Evolutionary conservation across 2,329 filamentous ascomycete genomes (phyloP), one percentile per base, ranked within the genome.

Genomic region (Claviceps spartinae): DNA sequence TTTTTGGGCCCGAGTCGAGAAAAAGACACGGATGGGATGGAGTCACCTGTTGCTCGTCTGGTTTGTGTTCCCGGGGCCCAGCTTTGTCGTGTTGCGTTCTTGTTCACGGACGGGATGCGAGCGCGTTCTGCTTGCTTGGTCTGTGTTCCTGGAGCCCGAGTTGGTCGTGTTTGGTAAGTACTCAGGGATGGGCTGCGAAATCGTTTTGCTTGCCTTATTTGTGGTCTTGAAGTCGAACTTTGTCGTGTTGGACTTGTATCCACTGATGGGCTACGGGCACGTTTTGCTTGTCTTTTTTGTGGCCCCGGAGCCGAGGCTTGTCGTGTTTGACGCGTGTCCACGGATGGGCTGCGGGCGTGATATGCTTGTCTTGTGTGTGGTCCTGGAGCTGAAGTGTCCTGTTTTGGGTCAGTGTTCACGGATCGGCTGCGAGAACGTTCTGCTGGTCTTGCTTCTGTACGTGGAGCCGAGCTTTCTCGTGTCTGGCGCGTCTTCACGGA

Each of bases 1-100:
- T 56, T 56, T n/a, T 50, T 49, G 43, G 51, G 53, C 1, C 54
- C 51, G 9, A 58, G 50, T 24, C 58, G 54, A 4, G 58, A 56
- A 9, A 60, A 62, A 2, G 57, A 44, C 30, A 34, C 30, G 30
- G 30, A 34, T 34, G 9, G 3, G 4, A 11, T 34, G 30, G 9
- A 34, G 30, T 34, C 30, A 34, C 9, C 9, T 34, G 30, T 34
- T 11, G 14, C 53, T 52, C 11, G 52, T 48, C 14, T 44, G 4
- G 11, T 9, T 48, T n/a, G 48, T 37, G 5, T 22, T 30, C 18
- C 46, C 11, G 2, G 43, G 47, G n/a, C 26, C 18, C 43, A 40
- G 11, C 30, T 11, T 11, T 34, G 4, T 34, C 30, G 9, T 11
- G 30, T 30, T 30, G 8, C 8, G 8, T 11, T 30, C 30, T 9